Conservation (phyloP, 306 rosid species). For the Citrullus amarus region DNA sequence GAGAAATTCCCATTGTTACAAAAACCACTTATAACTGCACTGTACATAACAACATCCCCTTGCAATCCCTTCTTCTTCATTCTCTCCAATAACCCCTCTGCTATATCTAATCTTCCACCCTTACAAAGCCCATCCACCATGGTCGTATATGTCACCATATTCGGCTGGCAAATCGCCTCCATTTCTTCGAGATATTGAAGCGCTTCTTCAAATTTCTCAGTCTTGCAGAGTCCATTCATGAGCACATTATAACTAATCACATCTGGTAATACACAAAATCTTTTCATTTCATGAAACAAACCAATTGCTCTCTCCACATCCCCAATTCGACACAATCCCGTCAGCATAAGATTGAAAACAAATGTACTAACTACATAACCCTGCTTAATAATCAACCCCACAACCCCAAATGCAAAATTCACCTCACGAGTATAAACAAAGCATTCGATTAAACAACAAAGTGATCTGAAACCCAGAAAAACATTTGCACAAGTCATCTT, state of each 20-base stretch:
- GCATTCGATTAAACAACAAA: conserved; percentile 42
- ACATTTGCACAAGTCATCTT: conserved; percentile 33
- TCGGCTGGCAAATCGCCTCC: conserved; percentile 44
- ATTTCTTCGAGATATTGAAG: conserved; percentile 39
- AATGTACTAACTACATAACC: conserved; percentile 35
- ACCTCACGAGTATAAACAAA: conserved; percentile 33
- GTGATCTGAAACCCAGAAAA: conserved; percentile 30
- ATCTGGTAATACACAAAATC: conserved; percentile 30
- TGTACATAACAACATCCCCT: conserved; percentile 41
- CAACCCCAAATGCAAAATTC: conserved; percentile 34
- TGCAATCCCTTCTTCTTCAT: conserved; percentile 49
- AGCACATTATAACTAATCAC: conserved; percentile 42
- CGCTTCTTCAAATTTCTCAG: conserved; percentile 40
- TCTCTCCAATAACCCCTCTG: conserved; percentile 44
- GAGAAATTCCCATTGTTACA: conserved; percentile 37
- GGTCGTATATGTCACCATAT: conserved; percentile 33
- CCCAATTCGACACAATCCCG: conserved; percentile 36
- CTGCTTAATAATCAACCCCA: conserved; percentile 47
- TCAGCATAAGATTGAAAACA: conserved; percentile 40
- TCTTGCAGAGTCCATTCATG: conserved; percentile 58
- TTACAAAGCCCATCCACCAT: conserved; percentile 56
- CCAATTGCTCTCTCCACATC: conserved; percentile 35
- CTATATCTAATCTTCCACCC: conserved; percentile 39
- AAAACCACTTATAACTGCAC: conserved; percentile 38
- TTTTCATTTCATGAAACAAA: conserved; percentile 34